Evolutionary conservation across 805 yeast genomes (phyloP).

Genomic region (Wickerhamiella parazyma): DNA sequence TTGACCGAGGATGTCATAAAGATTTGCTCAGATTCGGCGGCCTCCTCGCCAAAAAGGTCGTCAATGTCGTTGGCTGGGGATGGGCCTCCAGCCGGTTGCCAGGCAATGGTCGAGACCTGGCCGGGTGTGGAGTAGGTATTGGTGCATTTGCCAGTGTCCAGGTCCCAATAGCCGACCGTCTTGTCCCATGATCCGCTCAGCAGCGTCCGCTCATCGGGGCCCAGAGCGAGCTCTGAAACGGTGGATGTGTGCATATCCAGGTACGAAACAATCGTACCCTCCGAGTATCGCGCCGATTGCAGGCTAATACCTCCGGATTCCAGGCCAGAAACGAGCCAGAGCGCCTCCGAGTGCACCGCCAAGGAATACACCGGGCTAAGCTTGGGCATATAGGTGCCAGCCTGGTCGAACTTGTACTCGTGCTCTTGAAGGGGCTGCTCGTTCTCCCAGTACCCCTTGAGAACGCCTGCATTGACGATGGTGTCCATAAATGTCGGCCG

Average conservation of each 20-base stretch:
- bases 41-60: slow-evolving; percentile 48
- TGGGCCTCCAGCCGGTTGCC: slow-evolving; percentile 28
- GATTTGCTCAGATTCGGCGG: slow-evolving; percentile 27
- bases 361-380: slow-evolving; percentile 78
- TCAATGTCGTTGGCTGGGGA: slow-evolving; percentile 29
- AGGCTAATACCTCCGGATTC: slow-evolving; percentile 68
- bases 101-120: slow-evolving; percentile 64
- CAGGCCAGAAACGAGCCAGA: slow-evolving; percentile 76
- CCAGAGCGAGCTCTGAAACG: slow-evolving; percentile 57
- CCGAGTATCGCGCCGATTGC: slow-evolving; percentile 69
- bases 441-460: slow-evolving; percentile 86
- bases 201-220: slow-evolving; percentile 45
- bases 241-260: slow-evolving; percentile 60
- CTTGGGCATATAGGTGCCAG: slow-evolving; percentile 27
- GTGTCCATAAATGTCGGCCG: slow-evolving; percentile 80
- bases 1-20: slow-evolving; percentile 74
- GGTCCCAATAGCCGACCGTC: slow-evolving; percentile 68
- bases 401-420: slow-evolving; percentile 29
- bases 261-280: slow-evolving; percentile 70
- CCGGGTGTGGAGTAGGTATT: slow-evolving; percentile 48
- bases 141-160: slow-evolving; percentile 49
- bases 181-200: slow-evolving; percentile 89
- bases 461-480: slow-evolving; percentile 69
- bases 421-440: slow-evolving; percentile 60
- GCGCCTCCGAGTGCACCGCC: slow-evolving; percentile 68